These are phyloP conservation scores for Xylaria sp. DNA, from an alignment of 495 filamentous ascomycete genomes.

Conservation along the genomic window DNA sequence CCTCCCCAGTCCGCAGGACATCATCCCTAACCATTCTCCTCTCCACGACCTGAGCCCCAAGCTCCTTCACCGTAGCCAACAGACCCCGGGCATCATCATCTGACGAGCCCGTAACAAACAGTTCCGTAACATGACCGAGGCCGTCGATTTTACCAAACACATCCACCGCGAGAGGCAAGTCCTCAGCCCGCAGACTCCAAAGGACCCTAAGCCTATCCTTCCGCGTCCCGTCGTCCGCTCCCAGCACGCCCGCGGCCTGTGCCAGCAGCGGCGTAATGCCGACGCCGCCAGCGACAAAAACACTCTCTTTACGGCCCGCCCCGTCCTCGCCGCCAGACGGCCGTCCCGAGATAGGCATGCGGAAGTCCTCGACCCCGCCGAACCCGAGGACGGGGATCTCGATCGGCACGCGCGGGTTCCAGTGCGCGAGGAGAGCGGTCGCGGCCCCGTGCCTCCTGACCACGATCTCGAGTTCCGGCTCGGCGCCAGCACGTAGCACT, in stretches of 20 bases:
- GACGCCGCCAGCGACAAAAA: constrained; percentile 78
- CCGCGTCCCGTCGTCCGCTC: constrained; percentile 33
- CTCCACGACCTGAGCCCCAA: constrained; percentile 52
- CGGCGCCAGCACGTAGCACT: constrained; percentile 2
- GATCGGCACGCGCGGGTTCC: constrained; percentile 57
- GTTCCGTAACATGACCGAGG: constrained; percentile 56
- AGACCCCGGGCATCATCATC: constrained; percentile 33
- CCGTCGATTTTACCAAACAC: constrained; percentile 58
- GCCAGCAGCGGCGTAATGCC: constrained; percentile 81
- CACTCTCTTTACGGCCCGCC: constrained; percentile 33
- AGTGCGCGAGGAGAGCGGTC: constrained; percentile 68
- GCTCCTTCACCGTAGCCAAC: constrained; percentile 32
- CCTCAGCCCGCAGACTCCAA: constrained; percentile 68
- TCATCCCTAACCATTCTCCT: constrained; percentile 64
- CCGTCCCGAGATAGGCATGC: constrained; percentile 35
- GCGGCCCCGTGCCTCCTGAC: constrained; percentile 70
- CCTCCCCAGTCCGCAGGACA: constrained; percentile 52
- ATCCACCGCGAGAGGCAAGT: constrained; percentile 68
- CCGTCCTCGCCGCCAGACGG: no score
- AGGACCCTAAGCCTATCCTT: constrained; percentile 55
- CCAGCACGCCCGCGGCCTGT: constrained; percentile 59
- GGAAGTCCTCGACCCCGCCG: constrained; percentile 63
- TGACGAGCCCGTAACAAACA: constrained; percentile 68
- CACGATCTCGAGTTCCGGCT: constrained; percentile 71
- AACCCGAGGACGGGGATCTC: constrained; percentile 74